Evolutionary conservation across 2,329 filamentous ascomycete species (phyloP).

Genomic region (Diaporthe eres): DNA sequence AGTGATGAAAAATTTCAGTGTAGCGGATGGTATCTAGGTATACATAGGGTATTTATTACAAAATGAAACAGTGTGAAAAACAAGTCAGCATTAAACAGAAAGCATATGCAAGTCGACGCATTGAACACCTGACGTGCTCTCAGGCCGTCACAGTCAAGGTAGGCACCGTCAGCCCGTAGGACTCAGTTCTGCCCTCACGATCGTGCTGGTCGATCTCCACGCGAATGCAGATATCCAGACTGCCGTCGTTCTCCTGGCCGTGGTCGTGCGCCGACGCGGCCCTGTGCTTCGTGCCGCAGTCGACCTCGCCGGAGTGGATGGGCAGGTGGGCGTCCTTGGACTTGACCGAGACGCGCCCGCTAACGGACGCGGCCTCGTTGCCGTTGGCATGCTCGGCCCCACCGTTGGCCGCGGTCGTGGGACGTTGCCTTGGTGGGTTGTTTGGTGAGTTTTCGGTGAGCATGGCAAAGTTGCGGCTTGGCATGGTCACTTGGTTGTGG

Average conservation of each 20-base stretch:
- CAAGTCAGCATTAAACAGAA: neutral
- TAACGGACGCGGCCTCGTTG: constrained; percentile 19
- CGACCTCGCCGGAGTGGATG: constrained; percentile 82
- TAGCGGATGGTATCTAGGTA: constrained; percentile 31
- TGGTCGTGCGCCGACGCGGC: constrained; percentile 72
- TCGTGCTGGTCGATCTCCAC: constrained; percentile 91
- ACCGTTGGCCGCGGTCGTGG: constrained; percentile 40
- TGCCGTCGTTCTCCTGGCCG: constrained; percentile 69
- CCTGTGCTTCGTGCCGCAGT: constrained; percentile 82
- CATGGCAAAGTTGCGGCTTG: constrained; percentile 93
- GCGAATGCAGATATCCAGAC: constrained; percentile 86
- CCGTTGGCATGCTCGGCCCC: constrained; percentile 27
- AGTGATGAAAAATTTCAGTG: neutral
- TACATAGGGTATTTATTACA: constrained; percentile 30
- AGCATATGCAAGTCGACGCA: neutral
- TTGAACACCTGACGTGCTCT: neutral
- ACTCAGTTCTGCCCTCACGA: constrained; percentile 81
- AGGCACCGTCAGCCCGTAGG: constrained; percentile 91
- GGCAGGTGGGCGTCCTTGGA: constrained; percentile 74
- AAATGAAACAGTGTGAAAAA: neutral
- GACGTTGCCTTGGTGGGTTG: constrained; percentile 48
- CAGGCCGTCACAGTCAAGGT: constrained; percentile 59
- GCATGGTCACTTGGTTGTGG: constrained; percentile 89
- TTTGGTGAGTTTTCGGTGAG: constrained; percentile 88
- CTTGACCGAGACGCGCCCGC: constrained; percentile 32